phyloP scores from a whole-genome alignment of 2,329 filamentous ascomycete species.

The Fusarium sp. region DNA sequence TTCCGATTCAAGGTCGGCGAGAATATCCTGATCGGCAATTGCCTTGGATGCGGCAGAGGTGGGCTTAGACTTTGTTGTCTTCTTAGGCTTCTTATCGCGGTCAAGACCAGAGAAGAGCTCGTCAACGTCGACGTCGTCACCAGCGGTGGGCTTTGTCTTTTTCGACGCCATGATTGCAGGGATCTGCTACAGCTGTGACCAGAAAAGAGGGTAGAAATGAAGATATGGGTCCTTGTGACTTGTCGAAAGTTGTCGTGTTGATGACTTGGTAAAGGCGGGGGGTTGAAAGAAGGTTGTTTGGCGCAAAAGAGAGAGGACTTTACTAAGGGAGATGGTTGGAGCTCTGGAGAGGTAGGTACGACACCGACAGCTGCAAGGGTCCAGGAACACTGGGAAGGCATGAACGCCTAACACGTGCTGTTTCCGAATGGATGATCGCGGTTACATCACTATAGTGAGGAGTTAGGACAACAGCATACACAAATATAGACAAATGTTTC shows the following conservation, averaged over 20 bases:
- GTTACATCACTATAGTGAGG: constrained; percentile 2
- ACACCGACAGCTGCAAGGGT: constrained; percentile 35
- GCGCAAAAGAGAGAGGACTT: constrained; percentile 21
- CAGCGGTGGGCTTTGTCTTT: constrained; percentile 65
- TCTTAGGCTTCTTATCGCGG: constrained; percentile 63
- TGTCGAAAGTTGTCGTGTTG: constrained; percentile 9
- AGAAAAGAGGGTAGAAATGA: background rate
- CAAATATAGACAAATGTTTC: background rate
- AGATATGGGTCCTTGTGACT: background rate
- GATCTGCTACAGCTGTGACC: background rate
- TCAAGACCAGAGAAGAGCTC: constrained; percentile 74
- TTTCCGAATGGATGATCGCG: constrained; percentile 7
- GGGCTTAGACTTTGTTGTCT: constrained; percentile 60
- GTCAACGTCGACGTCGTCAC: constrained; percentile 71
- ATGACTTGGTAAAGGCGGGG: constrained; percentile 25
- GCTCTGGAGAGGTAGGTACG: constrained; percentile 31
- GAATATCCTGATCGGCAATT: constrained; percentile 75
- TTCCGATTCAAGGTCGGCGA: constrained; percentile 83
- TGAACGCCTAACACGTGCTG: constrained; percentile 27
- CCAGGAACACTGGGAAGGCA: constrained; percentile 16
- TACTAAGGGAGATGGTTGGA: constrained; percentile 31
- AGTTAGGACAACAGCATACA: background rate
- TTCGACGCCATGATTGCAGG: constrained; percentile 68
- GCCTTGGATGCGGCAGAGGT: constrained; percentile 63
- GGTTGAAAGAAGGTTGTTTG: constrained; percentile 40